phyloP scores from a whole-genome alignment of 495 filamentous ascomycete species.

The Pseudotulostoma volvatum region DNA sequence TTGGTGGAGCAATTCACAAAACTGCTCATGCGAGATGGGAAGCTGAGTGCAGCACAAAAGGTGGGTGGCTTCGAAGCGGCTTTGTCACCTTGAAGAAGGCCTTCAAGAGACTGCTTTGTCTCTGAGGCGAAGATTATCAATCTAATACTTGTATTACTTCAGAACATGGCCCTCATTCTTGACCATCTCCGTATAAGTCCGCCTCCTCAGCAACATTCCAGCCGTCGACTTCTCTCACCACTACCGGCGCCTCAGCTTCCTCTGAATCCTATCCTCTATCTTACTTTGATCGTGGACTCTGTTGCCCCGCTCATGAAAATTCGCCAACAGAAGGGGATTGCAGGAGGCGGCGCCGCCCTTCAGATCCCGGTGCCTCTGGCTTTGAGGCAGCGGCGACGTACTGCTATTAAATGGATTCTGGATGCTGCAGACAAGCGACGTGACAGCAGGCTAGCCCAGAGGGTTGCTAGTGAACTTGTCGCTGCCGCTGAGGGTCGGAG shows the following conservation, averaged over 20 bases:
- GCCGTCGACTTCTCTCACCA: slow-evolving; percentile 51
- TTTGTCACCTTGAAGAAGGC: too few species aligned
- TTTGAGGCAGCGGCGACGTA: slow-evolving; percentile 55
- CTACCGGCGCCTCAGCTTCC: slow-evolving; percentile 61
- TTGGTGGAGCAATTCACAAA: slow-evolving; percentile 75
- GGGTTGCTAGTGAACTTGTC: slow-evolving; percentile 77
- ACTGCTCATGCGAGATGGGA: slow-evolving; percentile 79
- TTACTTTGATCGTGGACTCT: slow-evolving; percentile 83
- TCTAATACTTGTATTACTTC: slow-evolving; percentile 5
- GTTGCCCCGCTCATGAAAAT: slow-evolving; percentile 81
- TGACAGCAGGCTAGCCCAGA: slow-evolving; percentile 50
- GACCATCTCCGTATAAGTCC: slow-evolving; percentile 73
- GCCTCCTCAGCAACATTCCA: slow-evolving; percentile 51
- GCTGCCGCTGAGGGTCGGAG: slow-evolving; percentile 76
- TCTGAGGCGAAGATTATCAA: too few species aligned
- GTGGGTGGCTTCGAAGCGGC: slow-evolving; percentile 44
- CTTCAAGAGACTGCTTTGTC: too few species aligned
- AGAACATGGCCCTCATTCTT: slow-evolving; percentile 79
- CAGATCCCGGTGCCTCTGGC: slow-evolving; percentile 67
- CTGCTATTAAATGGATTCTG: slow-evolving; percentile 76
- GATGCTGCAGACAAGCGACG: slow-evolving; percentile 58
- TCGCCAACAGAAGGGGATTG: slow-evolving; percentile 53
- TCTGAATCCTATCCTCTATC: slow-evolving; percentile 59
- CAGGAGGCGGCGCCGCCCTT: slow-evolving; percentile 70
- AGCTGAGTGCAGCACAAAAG: slow-evolving; percentile 65